Percentiles rank a stretch among this genome's conserved stretches.
Conservation (phyloP, 345 rosid genomes). For the Eutrema japonicum region DNA sequence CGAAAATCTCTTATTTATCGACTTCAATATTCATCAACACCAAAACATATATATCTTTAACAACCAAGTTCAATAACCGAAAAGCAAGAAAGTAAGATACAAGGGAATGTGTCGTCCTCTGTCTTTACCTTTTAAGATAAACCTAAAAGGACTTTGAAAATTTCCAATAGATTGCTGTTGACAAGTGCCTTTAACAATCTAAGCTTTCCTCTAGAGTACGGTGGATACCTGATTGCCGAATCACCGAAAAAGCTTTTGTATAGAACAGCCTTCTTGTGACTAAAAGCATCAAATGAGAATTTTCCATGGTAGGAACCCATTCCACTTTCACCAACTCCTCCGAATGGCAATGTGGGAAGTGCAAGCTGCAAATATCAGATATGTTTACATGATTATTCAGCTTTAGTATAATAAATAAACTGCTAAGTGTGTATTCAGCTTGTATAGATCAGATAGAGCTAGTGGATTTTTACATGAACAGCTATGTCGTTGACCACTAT, state of each 20-base stretch:
- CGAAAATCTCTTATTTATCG: background rate
- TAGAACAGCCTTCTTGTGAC: slow-evolving; percentile 92
- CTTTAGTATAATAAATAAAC: slow-evolving; percentile 6
- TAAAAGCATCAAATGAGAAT: slow-evolving; percentile 91
- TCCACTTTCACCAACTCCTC: slow-evolving; percentile 98
- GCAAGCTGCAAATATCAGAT: slow-evolving; percentile 62
- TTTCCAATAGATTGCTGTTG: slow-evolving; percentile 49
- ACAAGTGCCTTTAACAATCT: slow-evolving; percentile 65
- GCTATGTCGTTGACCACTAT: slow-evolving; percentile 79
- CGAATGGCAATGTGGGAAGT: slow-evolving; percentile 71
- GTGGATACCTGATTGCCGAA: slow-evolving; percentile 73
- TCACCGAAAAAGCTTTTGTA: slow-evolving; percentile 71
- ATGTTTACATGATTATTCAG: background rate
- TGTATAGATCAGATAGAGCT: background rate
- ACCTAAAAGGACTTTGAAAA: slow-evolving; percentile 63
- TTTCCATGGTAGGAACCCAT: slow-evolving; percentile 92
- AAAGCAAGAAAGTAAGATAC: slow-evolving; percentile 12
- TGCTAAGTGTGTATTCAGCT: background rate
- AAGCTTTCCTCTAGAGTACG: slow-evolving; percentile 69
- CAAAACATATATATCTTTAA: slow-evolving; percentile 11
- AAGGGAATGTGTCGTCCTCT: background rate
- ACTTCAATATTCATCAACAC: slow-evolving; percentile 23
- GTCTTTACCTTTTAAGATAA: slow-evolving; percentile 41
- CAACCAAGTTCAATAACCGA: slow-evolving; percentile 14
- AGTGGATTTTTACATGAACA: slow-evolving; percentile 61